Percentiles rank a stretch among this genome's conserved stretches.
Conservation (phyloP, 2,329 filamentous ascomycete genomes). For the Mariannaea sp. region DNA sequence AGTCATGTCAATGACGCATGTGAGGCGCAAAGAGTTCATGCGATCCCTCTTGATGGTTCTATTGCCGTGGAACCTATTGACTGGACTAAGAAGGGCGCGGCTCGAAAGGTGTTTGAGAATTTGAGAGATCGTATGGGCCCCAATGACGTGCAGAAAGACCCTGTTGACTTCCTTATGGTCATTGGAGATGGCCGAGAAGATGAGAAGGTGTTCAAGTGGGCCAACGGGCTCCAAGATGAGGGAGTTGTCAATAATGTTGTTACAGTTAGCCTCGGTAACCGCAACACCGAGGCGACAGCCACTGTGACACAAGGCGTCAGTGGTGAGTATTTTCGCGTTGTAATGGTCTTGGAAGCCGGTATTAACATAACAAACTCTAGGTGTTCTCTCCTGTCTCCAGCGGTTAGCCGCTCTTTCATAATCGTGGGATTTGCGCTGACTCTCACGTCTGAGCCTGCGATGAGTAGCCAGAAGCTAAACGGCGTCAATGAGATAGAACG, state of each 20-base stretch:
- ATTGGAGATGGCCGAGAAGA: slow-evolving; percentile 92
- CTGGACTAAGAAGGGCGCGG: slow-evolving; percentile 87
- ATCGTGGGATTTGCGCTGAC: too few species aligned
- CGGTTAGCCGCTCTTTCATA: slow-evolving; percentile 43
- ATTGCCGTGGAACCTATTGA: slow-evolving; percentile 84
- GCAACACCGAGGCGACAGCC: slow-evolving; percentile 85
- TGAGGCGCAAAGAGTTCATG: slow-evolving; percentile 80
- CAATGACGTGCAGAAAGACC: slow-evolving; percentile 40
- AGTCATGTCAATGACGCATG: slow-evolving; percentile 96
- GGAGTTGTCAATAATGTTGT: slow-evolving; percentile 70
- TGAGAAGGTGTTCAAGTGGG: slow-evolving; percentile 93
- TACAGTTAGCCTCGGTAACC: slow-evolving; percentile 83
- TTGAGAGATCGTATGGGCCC: slow-evolving; percentile 49
- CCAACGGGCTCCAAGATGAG: slow-evolving; percentile 71
- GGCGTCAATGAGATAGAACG: too few species aligned
- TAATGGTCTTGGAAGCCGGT: neutral
- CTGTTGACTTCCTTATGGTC: slow-evolving; percentile 85
- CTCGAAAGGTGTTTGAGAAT: slow-evolving; percentile 71
- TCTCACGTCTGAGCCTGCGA: too few species aligned
- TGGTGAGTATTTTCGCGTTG: slow-evolving; percentile 60
- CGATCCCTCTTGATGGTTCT: slow-evolving; percentile 77
- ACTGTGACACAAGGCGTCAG: slow-evolving; percentile 92
- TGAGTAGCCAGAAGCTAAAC: too few species aligned
- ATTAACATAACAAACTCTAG: slow-evolving; percentile 32
- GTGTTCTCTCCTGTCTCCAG: slow-evolving; percentile 51